Percentiles rank a stretch among this genome's conserved stretches.
phyloP scores from a whole-genome alignment of 495 filamentous ascomycete species.

The Aspergillus saccharolyticus region DNA sequence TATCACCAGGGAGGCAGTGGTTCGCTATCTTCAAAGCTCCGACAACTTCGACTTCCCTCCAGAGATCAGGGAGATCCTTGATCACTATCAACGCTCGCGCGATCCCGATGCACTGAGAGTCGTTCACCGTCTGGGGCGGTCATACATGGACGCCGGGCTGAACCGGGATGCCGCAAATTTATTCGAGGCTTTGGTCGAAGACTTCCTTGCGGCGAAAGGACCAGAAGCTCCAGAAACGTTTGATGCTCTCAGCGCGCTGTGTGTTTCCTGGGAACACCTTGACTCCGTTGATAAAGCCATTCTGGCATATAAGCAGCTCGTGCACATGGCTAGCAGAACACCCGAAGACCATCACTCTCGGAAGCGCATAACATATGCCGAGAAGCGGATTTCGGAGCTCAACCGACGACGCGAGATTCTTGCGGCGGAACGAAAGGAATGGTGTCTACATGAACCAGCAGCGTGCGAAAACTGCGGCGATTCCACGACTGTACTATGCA shows the following conservation, averaged over 20 bases:
- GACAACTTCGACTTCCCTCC: slow-evolving; percentile 29
- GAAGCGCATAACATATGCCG: slow-evolving; percentile 23
- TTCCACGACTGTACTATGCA: slow-evolving; percentile 24
- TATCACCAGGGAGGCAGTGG: slow-evolving; percentile 23
- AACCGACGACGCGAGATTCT: slow-evolving; percentile 24
- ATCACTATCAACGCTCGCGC: slow-evolving; percentile 23
- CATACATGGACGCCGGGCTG: slow-evolving; percentile 28
- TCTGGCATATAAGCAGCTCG: slow-evolving; percentile 25
- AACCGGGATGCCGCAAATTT: slow-evolving; percentile 26
- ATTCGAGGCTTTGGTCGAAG: slow-evolving; percentile 26
- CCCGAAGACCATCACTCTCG: slow-evolving; percentile 21
- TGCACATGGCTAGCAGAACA: slow-evolving; percentile 22
- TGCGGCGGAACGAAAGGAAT: slow-evolving; percentile 23
- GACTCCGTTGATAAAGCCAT: slow-evolving; percentile 27
- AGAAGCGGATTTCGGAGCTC: slow-evolving; percentile 25
- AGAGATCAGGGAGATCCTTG: slow-evolving; percentile 25
- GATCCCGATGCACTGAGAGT: slow-evolving; percentile 24
- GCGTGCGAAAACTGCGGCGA: slow-evolving; percentile 19
- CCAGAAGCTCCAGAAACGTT: slow-evolving; percentile 25
- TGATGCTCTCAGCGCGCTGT: slow-evolving; percentile 27
- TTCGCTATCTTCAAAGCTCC: slow-evolving; percentile 24
- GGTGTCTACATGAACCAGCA: slow-evolving; percentile 21
- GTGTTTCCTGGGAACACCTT: slow-evolving; percentile 26
- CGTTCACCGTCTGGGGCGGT: slow-evolving; percentile 25
- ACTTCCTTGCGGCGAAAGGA: slow-evolving; percentile 21